Evolutionary conservation across 805 yeast genomes (phyloP), one percentile per base, ranked within the genome.

Genomic region (Yarrowia alimentaria): DNA sequence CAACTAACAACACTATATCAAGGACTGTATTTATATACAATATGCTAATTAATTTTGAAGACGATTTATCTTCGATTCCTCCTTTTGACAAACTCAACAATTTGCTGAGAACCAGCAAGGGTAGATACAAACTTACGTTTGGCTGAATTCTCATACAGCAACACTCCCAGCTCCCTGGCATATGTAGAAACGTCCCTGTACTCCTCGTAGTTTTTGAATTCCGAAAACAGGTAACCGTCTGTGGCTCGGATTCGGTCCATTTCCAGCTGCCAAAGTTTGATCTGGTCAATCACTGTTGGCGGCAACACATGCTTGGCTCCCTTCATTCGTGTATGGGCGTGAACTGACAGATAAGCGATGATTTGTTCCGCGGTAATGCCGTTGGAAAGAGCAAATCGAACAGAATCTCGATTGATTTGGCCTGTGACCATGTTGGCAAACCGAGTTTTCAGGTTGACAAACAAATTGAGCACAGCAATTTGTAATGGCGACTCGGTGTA

Each of bases 301-400:
- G 98, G 98, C 10, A 93, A 82, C 81, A 53, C 80, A 60, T 56
- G 76, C 63, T 57, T 80, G 77, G 55, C 75, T 11, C 69, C 70
- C 51, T 80, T 70, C 93, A 91, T 85, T 63, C 89, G 95, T 2
- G 94, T 85, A 68, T 91, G 98, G 0, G 97, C 96, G 70, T 93
- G 96, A 0, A 89, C 77, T 56, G 87, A 89, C 35, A 93, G 67
- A 63, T 91, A 93, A 56, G 87, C 79, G 55, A 93, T 84, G 58
- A 93, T 86, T 64, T 93, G 99, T 29, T 89, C 96, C 0, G 98
- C 91, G 0, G 96, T 85, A 59, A 93, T 93, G 21, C 99, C 99
- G 59, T 85, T 87, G 32, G 72, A 64, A 29, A 93, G 68, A 0
- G 99, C 99, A 50, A 77, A 72, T 54, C 98, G 74, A 16, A 93